Conservation (phyloP, 1,284 basidiomycete species). For the Heterobasidion annosum region DNA sequence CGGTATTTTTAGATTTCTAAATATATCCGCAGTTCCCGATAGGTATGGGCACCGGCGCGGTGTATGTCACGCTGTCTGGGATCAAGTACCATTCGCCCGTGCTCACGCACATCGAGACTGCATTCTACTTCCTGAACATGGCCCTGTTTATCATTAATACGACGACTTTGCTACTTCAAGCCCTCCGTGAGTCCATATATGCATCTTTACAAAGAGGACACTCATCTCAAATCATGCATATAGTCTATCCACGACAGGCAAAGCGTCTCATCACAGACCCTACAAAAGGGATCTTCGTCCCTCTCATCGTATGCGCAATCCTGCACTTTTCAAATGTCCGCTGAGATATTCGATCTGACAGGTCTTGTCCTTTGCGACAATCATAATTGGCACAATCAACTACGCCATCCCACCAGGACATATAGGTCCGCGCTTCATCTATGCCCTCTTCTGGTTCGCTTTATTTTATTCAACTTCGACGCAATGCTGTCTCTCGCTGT, state of each 20-base stretch:
- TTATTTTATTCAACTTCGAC: background rate
- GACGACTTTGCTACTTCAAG: constrained; percentile 31
- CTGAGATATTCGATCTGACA: constrained; percentile 10
- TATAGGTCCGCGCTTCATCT: constrained; percentile 11
- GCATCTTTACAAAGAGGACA: background rate
- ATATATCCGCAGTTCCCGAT: constrained; percentile 30
- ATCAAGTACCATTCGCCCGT: constrained; percentile 24
- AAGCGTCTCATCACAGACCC: constrained; percentile 33
- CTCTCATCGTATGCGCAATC: constrained; percentile 26
- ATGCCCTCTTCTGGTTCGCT: constrained; percentile 33
- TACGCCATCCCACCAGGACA: constrained; percentile 28
- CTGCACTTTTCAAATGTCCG: background rate
- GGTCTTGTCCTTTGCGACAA: constrained; percentile 41
- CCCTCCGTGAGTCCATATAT: constrained; percentile 23
- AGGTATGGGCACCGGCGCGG: constrained; percentile 41
- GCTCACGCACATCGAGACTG: constrained; percentile 28
- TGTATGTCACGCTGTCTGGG: constrained; percentile 35
- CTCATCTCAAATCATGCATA: background rate
- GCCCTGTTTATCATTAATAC: constrained; percentile 33
- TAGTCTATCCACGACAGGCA: constrained; percentile 36
- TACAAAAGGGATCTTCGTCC: constrained; percentile 36
- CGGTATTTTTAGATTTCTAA: background rate
- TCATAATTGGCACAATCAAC: constrained; percentile 40
- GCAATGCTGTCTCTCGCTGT: background rate
- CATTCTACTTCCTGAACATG: constrained; percentile 39